Percentiles rank a stretch among this genome's conserved stretches.
These are phyloP conservation scores for Talaromyces sp. DNA, from an alignment of 2,329 filamentous ascomycete species.

Conservation along the genomic window DNA sequence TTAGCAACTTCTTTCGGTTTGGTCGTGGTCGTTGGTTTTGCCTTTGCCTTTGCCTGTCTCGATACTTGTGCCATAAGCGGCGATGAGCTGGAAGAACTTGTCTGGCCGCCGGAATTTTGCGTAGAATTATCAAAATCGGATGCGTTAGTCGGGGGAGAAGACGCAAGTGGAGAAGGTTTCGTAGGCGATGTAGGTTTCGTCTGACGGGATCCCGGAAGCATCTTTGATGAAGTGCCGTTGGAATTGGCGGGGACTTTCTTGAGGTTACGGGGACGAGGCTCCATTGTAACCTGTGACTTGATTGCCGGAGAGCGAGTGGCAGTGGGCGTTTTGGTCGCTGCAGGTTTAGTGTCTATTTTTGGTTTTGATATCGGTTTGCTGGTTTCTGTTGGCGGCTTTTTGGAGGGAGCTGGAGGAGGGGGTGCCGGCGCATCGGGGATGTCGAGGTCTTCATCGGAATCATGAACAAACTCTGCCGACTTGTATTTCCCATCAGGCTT, in stretches of 20 bases:
- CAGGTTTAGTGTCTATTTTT: constrained; percentile 4
- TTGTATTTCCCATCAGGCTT: constrained; percentile 45
- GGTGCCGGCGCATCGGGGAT: constrained; percentile 24
- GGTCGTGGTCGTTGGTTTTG: background rate
- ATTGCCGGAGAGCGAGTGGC: constrained; percentile 4
- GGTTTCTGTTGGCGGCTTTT: constrained; percentile 3
- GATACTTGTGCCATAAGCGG: constrained; percentile 37
- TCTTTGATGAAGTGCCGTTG: constrained; percentile 31
- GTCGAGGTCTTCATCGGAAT: constrained; percentile 47
- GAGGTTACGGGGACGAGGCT: constrained; percentile 19
- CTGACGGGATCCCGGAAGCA: constrained; percentile 31
- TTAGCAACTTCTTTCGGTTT: constrained; percentile 13
- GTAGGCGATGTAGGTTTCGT: constrained; percentile 48
- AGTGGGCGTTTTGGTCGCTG: constrained; percentile 4
- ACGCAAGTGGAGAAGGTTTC: constrained; percentile 58
- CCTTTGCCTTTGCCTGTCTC: constrained; percentile 19
- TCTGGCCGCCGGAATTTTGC: constrained; percentile 36
- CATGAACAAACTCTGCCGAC: constrained; percentile 49
- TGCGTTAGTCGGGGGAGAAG: constrained; percentile 56
- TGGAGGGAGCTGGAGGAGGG: constrained; percentile 2
- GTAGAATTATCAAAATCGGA: constrained; percentile 50
- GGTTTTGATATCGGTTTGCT: background rate
- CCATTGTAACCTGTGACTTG: constrained; percentile 10
- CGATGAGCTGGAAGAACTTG: constrained; percentile 41
- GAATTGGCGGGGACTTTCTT: constrained; percentile 16